Evolutionary conservation across 768 basidiomycete genomes (phyloP).

Genomic region (Suillus discolor): DNA sequence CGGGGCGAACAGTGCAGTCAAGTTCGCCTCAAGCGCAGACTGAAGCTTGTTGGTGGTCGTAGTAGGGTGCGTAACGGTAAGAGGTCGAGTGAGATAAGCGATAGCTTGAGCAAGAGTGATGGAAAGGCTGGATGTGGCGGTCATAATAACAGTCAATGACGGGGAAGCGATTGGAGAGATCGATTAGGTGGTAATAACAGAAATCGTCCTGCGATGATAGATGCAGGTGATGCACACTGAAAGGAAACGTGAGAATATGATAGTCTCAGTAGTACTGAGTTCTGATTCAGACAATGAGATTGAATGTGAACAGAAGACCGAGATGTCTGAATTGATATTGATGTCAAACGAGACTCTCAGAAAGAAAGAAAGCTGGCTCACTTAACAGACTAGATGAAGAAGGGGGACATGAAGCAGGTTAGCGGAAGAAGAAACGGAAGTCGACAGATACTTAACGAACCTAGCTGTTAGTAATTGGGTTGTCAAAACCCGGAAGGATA

Average conservation of each 20-base stretch:
- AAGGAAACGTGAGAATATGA: constrained; percentile 27
- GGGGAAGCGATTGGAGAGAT: constrained; percentile 5
- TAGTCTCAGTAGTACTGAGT: constrained; percentile 17
- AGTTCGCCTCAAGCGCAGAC: constrained; percentile 70
- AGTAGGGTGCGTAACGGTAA: constrained; percentile 56
- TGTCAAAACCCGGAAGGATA: constrained; percentile 38
- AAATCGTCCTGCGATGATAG: constrained; percentile 35
- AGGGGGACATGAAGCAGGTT: constrained; percentile 14
- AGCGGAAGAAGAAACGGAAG: constrained; percentile 12
- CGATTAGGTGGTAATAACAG: constrained; percentile 13
- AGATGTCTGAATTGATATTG: constrained; percentile 11
- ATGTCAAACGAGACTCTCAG: constrained; percentile 1
- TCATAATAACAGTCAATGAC: constrained; percentile 17
- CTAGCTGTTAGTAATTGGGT: constrained; percentile 35
- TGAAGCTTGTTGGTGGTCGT: constrained; percentile 69
- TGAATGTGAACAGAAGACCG: constrained; percentile 19
- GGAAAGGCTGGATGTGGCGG: constrained; percentile 54
- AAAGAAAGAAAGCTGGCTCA: constrained; percentile 9
- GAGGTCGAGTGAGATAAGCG: constrained; percentile 69
- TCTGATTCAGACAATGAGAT: constrained; percentile 27
- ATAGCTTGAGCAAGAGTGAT: constrained; percentile 74
- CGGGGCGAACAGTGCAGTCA: constrained; percentile 66
- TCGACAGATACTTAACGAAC: constrained; percentile 15
- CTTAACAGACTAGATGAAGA: constrained; percentile 27
- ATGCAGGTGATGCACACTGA: constrained; percentile 26